These are phyloP conservation scores for Kurtzmaniella natalensis DNA, from an alignment of 1,139 yeast species.

Conservation along the genomic window DNA sequence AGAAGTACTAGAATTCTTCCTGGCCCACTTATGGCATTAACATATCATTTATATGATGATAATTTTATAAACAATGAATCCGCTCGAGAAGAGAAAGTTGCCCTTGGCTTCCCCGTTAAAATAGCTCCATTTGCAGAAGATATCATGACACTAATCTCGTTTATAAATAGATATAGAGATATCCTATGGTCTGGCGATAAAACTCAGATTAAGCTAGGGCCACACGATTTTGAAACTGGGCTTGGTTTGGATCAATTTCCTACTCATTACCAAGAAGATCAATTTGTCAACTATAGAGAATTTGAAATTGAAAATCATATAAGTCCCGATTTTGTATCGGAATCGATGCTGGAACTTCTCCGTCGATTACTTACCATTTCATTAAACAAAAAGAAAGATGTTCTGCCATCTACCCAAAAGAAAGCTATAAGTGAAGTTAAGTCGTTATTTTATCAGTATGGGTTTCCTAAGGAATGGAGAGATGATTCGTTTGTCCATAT, in stretches of 20 bases:
- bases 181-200: slow-evolving; percentile 18
- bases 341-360: slow-evolving; percentile 33
- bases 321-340: slow-evolving; percentile 19
- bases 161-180: slow-evolving; percentile 38
- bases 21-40: slow-evolving; percentile 36
- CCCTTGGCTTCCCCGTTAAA: slow-evolving; percentile 28
- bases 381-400: slow-evolving; percentile 37
- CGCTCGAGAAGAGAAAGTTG: slow-evolving; percentile 18
- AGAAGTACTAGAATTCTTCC: slow-evolving; percentile 35
- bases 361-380: slow-evolving; percentile 32
- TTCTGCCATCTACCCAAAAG: slow-evolving; percentile 20
- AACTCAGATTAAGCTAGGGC: slow-evolving; percentile 31
- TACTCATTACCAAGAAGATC: slow-evolving; percentile 7
- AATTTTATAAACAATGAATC: slow-evolving; percentile 22
- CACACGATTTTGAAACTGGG: slow-evolving; percentile 50
- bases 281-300: slow-evolving; percentile 12
- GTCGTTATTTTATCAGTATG: slow-evolving; percentile 26
- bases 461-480: slow-evolving; percentile 48
- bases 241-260: slow-evolving; percentile 26
- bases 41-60: slow-evolving; percentile 38
- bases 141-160: slow-evolving; percentile 38
- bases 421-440: slow-evolving; percentile 42
- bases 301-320: slow-evolving; percentile 13
- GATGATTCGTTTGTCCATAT: slow-evolving; percentile 22
- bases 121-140: slow-evolving; percentile 42